These are phyloP conservation scores for Cercospora sojina DNA, from an alignment of 2,329 filamentous ascomycete species.

Conservation along the genomic window DNA sequence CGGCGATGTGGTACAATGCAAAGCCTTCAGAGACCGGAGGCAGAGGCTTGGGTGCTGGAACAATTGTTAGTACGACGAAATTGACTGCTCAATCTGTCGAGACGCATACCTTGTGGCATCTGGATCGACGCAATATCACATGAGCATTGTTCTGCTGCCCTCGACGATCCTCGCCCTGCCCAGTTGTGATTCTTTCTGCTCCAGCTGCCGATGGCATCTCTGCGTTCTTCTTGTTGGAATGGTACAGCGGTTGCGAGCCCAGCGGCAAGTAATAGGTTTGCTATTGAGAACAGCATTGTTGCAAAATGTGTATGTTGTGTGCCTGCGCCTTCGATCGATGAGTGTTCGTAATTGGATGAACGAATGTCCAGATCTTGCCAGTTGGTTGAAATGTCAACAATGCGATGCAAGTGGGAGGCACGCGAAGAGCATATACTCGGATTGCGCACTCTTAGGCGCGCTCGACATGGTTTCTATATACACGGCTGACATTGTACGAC, in stretches of 20 bases:
- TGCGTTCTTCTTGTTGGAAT: slow-evolving; percentile 21
- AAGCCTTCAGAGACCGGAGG: slow-evolving; percentile 61
- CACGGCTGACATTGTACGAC: slow-evolving; percentile 31
- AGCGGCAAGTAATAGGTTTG: slow-evolving; percentile 25
- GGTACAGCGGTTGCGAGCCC: slow-evolving; percentile 26
- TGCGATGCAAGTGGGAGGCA: slow-evolving; percentile 12
- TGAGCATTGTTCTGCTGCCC: slow-evolving; percentile 13
- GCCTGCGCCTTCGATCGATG: not conserved
- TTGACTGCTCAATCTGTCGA: not conserved
- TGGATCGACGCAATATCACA: slow-evolving; percentile 22
- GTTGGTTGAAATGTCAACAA: slow-evolving; percentile 12
- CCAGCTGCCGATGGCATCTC: slow-evolving; percentile 19
- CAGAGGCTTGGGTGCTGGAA: slow-evolving; percentile 49
- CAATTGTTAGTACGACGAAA: not conserved
- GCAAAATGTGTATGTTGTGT: not conserved
- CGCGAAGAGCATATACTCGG: slow-evolving; percentile 6
- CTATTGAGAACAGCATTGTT: slow-evolving; percentile 31
- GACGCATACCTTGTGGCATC: slow-evolving; percentile 26
- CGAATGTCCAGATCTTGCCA: slow-evolving; percentile 8
- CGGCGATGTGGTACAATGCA: slow-evolving; percentile 70
- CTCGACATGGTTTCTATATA: slow-evolving; percentile 31
- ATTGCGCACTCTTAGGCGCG: not conserved
- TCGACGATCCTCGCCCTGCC: slow-evolving; percentile 9
- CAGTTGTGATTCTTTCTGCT: slow-evolving; percentile 22
- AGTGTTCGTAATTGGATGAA: slow-evolving; percentile 4